These are phyloP conservation scores for Aciculosporium take DNA, from an alignment of 2,329 filamentous ascomycete species.

Conservation along the genomic window DNA sequence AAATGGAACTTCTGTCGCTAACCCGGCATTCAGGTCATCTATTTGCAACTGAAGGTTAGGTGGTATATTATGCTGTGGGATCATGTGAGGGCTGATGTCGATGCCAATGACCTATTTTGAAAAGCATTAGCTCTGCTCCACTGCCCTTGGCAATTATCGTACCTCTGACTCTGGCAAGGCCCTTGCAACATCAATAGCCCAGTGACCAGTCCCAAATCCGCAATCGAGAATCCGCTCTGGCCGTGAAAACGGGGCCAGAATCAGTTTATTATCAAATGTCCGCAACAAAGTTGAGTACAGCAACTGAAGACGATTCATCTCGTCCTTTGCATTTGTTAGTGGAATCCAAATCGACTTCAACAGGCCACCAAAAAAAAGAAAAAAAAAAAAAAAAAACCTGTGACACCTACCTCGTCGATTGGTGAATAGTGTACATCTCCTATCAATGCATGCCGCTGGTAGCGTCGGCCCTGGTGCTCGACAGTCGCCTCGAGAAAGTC, in stretches of 20 bases:
- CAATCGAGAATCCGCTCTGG: conserved; percentile 53
- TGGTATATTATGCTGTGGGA: conserved; percentile 46
- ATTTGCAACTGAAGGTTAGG: conserved; percentile 57
- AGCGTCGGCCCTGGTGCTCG: conserved; percentile 46
- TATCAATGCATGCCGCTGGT: conserved; percentile 52
- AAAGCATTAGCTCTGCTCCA: background rate
- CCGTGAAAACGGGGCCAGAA: conserved; percentile 52
- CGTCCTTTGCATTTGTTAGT: conserved; percentile 35
- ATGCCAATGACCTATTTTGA: conserved; percentile 51
- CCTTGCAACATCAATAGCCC: conserved; percentile 55
- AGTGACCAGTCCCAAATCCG: conserved; percentile 56
- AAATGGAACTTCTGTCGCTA: conserved; percentile 10
- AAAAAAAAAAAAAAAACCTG: background rate
- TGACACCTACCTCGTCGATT: conserved; percentile 49
- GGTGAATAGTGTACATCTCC: conserved; percentile 53
- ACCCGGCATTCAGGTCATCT: conserved; percentile 56
- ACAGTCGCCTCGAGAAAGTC: conserved; percentile 44
- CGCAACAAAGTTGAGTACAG: conserved; percentile 48
- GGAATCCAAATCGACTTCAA: background rate
- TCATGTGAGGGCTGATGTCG: conserved; percentile 58
- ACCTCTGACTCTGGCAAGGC: conserved; percentile 52
- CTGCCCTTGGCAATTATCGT: background rate
- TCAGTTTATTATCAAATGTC: conserved; percentile 51
- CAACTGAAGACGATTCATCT: conserved; percentile 48
- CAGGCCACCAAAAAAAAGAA: too few species aligned